Conservation (phyloP, 192 early-diverging fungal species). For the Globomyces pollinis-pini region DNA sequence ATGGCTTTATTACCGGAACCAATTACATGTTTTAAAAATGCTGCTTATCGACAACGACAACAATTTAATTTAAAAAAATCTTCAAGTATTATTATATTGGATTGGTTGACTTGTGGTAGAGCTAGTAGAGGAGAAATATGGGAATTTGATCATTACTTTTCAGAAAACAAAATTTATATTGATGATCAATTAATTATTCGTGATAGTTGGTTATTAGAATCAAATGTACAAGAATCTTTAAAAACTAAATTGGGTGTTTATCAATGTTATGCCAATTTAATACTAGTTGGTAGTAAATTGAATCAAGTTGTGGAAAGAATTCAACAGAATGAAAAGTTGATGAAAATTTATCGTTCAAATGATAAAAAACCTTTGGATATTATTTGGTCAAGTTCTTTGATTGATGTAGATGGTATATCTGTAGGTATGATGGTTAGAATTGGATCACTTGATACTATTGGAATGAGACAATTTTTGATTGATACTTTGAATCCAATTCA, state of each 20-base stretch:
- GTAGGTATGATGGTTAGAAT: slow-evolving; percentile 15
- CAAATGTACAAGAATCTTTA: slow-evolving; percentile 37
- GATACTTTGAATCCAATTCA: neutral
- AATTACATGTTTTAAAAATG: slow-evolving; percentile 62
- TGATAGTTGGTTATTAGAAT: slow-evolving; percentile 39
- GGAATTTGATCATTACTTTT: slow-evolving; percentile 55
- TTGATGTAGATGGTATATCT: neutral
- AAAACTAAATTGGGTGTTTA: slow-evolving; percentile 44
- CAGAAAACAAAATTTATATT: slow-evolving; percentile 30
- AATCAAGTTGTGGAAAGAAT: neutral
- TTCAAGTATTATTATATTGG: slow-evolving; percentile 63
- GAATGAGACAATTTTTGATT: slow-evolving; percentile 18
- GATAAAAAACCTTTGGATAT: neutral
- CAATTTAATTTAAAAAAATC: slow-evolving; percentile 31
- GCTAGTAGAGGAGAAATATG: slow-evolving; percentile 66
- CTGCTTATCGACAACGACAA: slow-evolving; percentile 61
- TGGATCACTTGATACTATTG: slow-evolving; percentile 11
- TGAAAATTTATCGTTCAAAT: neutral
- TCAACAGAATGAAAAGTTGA: neutral
- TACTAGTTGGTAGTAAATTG: slow-evolving; percentile 43
- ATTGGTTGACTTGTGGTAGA: slow-evolving; percentile 80
- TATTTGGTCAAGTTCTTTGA: slow-evolving; percentile 10
- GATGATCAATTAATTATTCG: slow-evolving; percentile 24
- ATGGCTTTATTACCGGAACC: slow-evolving; percentile 68
- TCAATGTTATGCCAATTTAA: slow-evolving; percentile 55